Conservation (phyloP, 371 early-diverging fungal species). For the Rhizopus arrhizus region DNA sequence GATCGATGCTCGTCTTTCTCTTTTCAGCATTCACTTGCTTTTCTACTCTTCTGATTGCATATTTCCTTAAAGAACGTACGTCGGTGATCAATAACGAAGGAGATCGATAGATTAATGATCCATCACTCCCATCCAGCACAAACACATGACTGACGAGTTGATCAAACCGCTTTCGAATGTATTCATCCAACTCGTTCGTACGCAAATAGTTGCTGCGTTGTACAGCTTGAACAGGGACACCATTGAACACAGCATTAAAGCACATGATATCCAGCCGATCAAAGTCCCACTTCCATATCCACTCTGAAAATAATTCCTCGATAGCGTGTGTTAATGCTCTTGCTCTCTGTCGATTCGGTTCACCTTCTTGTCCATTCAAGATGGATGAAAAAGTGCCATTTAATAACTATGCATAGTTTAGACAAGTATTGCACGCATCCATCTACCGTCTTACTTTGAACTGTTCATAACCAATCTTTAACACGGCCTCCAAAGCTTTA, state of each 20-base stretch:
- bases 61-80: slow-evolving; percentile 39
- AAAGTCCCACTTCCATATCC: slow-evolving; percentile 71
- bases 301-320: slow-evolving; percentile 67
- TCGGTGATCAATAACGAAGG: slow-evolving; percentile 31
- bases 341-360: slow-evolving; percentile 42
- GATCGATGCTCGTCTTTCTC: slow-evolving; percentile 7
- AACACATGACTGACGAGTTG: slow-evolving; percentile 44
- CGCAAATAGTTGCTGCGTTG: slow-evolving; percentile 34
- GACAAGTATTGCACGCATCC: not conserved
- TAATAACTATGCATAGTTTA: slow-evolving; percentile 27
- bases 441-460: slow-evolving; percentile 29
- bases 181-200: slow-evolving; percentile 30
- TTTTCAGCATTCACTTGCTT: slow-evolving; percentile 29
- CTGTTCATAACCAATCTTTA: slow-evolving; percentile 64
- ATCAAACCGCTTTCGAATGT: slow-evolving; percentile 21
- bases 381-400: slow-evolving; percentile 50
- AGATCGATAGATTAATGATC: slow-evolving; percentile 46
- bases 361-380: slow-evolving; percentile 26
- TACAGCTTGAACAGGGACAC: slow-evolving; percentile 47
- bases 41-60: slow-evolving; percentile 35
- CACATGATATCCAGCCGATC: slow-evolving; percentile 51
- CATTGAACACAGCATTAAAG: slow-evolving; percentile 45
- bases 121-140: slow-evolving; percentile 36
- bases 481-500: slow-evolving; percentile 51
- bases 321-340: slow-evolving; percentile 48